Base-by-base conservation (phyloP, 73 alveolate genomes). In the Paraurostyla sp. region DNA sequence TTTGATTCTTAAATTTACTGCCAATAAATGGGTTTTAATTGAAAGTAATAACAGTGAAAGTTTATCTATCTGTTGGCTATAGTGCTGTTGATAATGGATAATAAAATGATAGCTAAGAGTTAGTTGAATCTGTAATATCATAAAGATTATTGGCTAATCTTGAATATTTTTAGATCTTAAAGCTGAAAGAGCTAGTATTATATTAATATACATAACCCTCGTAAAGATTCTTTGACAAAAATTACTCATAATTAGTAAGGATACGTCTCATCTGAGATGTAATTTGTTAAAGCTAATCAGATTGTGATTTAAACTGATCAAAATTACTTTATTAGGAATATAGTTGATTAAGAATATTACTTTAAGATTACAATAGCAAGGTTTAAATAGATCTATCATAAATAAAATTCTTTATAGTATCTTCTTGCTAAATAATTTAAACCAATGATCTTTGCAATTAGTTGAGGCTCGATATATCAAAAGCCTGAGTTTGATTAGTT, bases 11-110 rank as follows among this genome's bases (percentile, higher is more conserved):
- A 50, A 45, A 48, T 18, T 30, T 9, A 27, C 73, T 73, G 1
- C 87, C 87, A n/a, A 73, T 43, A 30, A 73, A 73, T 45, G 87
- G 87, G 29, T 71, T 73, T 29, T 13, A 43, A 9, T 48, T 57
- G 46, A 48, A 73, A 45, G 41, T 73, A 45, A 73, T 50, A 11
- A 73, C 52, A 16, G 87, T 48, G 46, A 73, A 25, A 4, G 73
- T 30, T 50, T 73, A 73, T 50, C 87, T 73, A 16, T 48, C 71
- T 20, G 87, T 73, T 11, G 87, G 87, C 33, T 48, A 13, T 3
- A 50, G 49, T 1, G 71, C 87, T 43, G 50, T 73, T n/a, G 87
- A 73, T 32, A 73, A 30, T 13, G 87, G 87, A 30, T 23, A 73
- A 43, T 20, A 36, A 18, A 32, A 45, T 23, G 7, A 48, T 9